Evolutionary conservation across 176 grass and related monocot genomes (phyloP), one percentile per base, ranked within the genome.

Genomic region (Areca catechu): DNA sequence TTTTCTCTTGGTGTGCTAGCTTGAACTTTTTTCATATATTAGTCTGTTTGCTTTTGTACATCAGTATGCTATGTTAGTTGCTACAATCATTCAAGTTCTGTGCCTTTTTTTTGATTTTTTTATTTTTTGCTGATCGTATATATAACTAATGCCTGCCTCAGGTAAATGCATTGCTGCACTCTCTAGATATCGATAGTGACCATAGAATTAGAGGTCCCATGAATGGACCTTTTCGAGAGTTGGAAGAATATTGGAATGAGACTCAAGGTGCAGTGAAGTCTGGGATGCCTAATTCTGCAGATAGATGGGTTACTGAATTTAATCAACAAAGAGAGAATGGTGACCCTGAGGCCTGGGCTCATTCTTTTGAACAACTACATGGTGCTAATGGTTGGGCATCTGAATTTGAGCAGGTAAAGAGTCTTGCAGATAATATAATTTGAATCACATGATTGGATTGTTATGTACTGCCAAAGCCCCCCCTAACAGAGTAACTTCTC

Each of bases 241-340:
- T 98, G 78, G 79, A 98, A 78, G 69, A 89, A 77, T 92, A 98
- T 57, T 98, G 93, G 93, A 98, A 82, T 56, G 87, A 98, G 51
- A 89, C 93, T 20, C 87, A 98, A 86, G 78, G 66, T 53, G 66
- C 65, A 56, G 27, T 83, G 59, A 88, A 66, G 53, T 68, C 81
- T 58, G 73, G 78, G 55, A 92, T 98, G 76, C 81, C 79, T 70
- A 83, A 85, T 84, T 62, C 74, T 81, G 50, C 81, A 74, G 76
- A 92, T 80, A 89, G 78, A 70, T 98, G 93, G 93, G 77, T 77
- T 79, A 80, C 78, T 9, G 93, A 98, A 66, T 98, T 92, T 56
- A 65, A 58, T 63, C 71, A 76, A 49, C 73, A 61, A 60, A 58
- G 75, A 60, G 84, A 88, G 79, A 88, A 71, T 78, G 83, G 79